Conservation (phyloP, 768 basidiomycete genomes). For the Pleurotus salmoneostramineus region DNA sequence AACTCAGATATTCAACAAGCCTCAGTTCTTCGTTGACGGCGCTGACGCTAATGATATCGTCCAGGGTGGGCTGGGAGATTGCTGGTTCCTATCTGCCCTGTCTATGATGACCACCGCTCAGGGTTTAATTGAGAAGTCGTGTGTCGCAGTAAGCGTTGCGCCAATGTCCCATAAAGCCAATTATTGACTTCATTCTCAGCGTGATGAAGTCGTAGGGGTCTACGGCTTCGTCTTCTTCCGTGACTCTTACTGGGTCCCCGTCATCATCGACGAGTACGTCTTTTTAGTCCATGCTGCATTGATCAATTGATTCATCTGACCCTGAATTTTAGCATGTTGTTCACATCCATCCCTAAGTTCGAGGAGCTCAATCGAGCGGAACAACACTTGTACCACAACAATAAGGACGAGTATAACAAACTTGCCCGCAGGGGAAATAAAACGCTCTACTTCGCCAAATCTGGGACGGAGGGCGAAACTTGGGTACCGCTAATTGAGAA, state of each 20-base stretch:
- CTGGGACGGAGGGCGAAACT: constrained; percentile 43
- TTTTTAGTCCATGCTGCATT: not conserved
- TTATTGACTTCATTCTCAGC: constrained; percentile 20
- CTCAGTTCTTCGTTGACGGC: constrained; percentile 44
- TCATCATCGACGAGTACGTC: constrained; percentile 56
- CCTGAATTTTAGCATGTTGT: constrained; percentile 35
- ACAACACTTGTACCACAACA: constrained; percentile 44
- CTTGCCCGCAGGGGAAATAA: constrained; percentile 43
- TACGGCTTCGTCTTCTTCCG: constrained; percentile 59
- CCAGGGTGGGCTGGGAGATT: constrained; percentile 49
- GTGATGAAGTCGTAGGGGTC: constrained; percentile 48
- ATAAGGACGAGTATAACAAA: constrained; percentile 41
- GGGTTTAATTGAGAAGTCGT: constrained; percentile 46
- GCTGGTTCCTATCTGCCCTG: constrained; percentile 51
- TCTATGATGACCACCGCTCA: constrained; percentile 41
- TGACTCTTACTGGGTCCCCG: constrained; percentile 45
- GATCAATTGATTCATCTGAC: not conserved
- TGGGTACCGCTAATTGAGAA: constrained; percentile 60
- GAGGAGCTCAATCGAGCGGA: constrained; percentile 39
- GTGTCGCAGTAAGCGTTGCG: constrained; percentile 35
- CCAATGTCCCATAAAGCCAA: not conserved
- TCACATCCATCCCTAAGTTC: constrained; percentile 45
- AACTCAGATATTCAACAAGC: constrained; percentile 48
- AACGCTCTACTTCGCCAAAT: constrained; percentile 45
- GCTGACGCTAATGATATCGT: constrained; percentile 39